Base-by-base conservation (phyloP, 2,329 filamentous ascomycete species). In the Endocalyx cinctus region DNA sequence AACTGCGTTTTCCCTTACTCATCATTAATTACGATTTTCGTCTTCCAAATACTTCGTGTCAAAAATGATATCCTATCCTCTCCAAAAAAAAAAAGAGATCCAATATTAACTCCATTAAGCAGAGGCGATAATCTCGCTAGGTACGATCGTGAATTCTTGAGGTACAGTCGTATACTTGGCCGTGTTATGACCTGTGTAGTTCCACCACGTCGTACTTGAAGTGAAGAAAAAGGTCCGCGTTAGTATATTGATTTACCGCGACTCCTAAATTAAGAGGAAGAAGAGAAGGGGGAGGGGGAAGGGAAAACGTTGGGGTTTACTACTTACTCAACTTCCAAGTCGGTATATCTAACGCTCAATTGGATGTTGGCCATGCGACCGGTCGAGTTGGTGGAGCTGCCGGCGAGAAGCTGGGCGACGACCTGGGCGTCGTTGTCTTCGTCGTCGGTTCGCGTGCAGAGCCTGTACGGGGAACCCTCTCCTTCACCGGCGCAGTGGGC, bases 271-370 rank as follows among this genome's bases (percentile, higher is more conserved):
- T 4, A 17, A 17, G 23, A 23, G 6, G n/a, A n/a, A n/a, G n/a
- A n/a, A n/a, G n/a, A n/a, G n/a, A n/a, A n/a, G n/a, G n/a, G n/a
- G n/a, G n/a, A n/a, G n/a, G n/a, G n/a, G n/a, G n/a, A n/a, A n/a
- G n/a, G n/a, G n/a, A n/a, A n/a, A n/a, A n/a, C n/a, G 34, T 37
- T 20, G 39, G 31, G 31, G 31, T 25, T 18, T n/a, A 17, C 29
- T 11, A 51, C 50, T 50, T 27, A 53, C 41, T 38, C 19, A 5
- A 31, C 33, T 8, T 51, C 27, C 17, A 57, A 38, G 33, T 60
- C 54, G 20, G 46, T 50, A 31, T 51, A 56, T 35, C 45, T 37
- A 14, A 57, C 35, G 34, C 51, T 58, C 17, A 59, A 52, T 35
- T 58, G 49, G 30, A 60, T 54, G 14, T 41, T 42, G 17, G 52